Conservation (phyloP, 495 filamentous ascomycete genomes). For the Tuber borchii region DNA sequence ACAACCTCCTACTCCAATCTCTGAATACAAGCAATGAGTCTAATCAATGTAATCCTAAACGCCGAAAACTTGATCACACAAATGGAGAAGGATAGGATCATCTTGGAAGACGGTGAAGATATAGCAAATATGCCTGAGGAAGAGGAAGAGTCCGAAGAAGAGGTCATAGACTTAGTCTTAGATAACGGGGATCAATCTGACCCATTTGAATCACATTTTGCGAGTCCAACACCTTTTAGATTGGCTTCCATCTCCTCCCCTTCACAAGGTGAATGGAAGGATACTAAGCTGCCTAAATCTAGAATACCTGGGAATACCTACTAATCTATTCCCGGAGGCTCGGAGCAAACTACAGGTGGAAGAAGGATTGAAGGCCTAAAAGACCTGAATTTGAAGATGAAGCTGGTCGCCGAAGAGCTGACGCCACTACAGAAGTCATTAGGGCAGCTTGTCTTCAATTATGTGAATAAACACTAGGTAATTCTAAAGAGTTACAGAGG, state of each 20-base stretch:
- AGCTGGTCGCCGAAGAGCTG: conserved; percentile 44
- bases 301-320: conserved; percentile 45
- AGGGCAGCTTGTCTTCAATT: conserved; percentile 61
- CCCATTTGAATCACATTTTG: conserved; percentile 76
- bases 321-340: conserved; percentile 16
- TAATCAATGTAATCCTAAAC: conserved; percentile 43
- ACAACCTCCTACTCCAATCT: conserved; percentile 45
- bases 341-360: conserved; percentile 4
- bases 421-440: conserved; percentile 42
- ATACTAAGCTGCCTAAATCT: conserved; percentile 45
- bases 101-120: conserved; percentile 20
- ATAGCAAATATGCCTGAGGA: conserved; percentile 40
- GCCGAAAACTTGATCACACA: conserved; percentile 37
- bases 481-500: conserved; percentile 59
- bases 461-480: conserved; percentile 60
- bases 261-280: conserved; percentile 55
- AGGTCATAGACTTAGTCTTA: conserved; percentile 37
- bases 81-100: conserved; percentile 24
- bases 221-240: conserved; percentile 53
- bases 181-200: conserved; percentile 56
- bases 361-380: conserved; percentile 28
- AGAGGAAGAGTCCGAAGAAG: conserved; percentile 40
- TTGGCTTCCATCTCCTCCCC: conserved; percentile 52
- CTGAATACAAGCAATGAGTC: conserved; percentile 28
- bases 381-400: conserved; percentile 58